Conservation (phyloP, 345 rosid genomes). For the Lepidium africanum region DNA sequence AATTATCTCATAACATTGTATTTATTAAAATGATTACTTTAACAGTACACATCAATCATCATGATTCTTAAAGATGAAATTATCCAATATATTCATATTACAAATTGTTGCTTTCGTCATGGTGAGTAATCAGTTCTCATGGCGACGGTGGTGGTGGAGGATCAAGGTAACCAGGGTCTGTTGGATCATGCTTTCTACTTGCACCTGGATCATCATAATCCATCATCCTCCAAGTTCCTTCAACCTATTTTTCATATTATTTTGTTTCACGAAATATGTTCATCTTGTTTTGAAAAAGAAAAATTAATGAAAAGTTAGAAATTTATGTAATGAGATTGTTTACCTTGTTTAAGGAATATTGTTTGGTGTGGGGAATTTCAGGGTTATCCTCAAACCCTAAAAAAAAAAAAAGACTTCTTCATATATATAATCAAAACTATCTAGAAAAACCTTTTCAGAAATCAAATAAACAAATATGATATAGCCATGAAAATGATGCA, state of each 20-base stretch:
- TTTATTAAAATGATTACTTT: not conserved
- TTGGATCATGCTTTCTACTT: constrained; percentile 9
- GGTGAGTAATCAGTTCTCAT: not conserved
- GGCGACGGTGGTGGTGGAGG: not conserved
- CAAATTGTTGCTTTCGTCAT: not conserved
- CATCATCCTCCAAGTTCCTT: not conserved
- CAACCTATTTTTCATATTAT: not conserved
- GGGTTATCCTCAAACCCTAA: not conserved
- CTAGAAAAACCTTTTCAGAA: too few relatives aligned
- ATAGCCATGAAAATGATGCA: not conserved
- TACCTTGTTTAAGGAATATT: constrained; percentile 13
- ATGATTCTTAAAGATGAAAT: not conserved
- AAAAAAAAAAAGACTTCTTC: not conserved
- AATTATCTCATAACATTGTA: not conserved
- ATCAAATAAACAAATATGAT: not conserved
- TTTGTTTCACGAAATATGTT: not conserved
- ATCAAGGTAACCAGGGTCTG: not conserved
- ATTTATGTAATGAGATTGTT: not conserved
- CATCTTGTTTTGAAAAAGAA: not conserved
- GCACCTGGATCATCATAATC: constrained; percentile 3
- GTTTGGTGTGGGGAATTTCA: not conserved
- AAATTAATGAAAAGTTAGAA: not conserved
- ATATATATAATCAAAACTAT: not conserved
- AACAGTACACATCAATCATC: not conserved
- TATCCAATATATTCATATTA: not conserved